Base-by-base conservation (phyloP, 257 asterid genomes). In the Petunia axillaris region DNA sequence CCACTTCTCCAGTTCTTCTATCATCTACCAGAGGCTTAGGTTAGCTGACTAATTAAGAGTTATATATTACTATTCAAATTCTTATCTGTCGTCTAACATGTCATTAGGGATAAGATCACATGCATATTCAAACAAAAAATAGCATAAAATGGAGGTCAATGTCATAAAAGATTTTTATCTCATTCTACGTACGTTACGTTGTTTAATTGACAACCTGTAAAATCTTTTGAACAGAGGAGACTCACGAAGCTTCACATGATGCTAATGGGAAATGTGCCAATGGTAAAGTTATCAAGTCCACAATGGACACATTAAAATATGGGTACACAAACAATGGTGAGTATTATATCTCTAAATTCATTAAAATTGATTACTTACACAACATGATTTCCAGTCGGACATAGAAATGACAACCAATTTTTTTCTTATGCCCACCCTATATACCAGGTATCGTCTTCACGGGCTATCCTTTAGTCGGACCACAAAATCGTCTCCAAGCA, bases 391-490 rank as follows among this genome's bases (percentile, higher is more conserved):
- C 40, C 15, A 1, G 5, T 5, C 4, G 11, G 38, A 39, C 35
- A 25, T 3, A 2, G 4, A 3, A 9, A 4, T 35, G 9, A 64
- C 8, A 7, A 64, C 15, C 37, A 16, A 39, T 14, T 63, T 10
- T 78, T 7, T 5, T 3, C 13, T 14, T 14, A 38, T 63, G 1
- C n/a, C 10, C 48, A 2, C 2, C 25, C 35, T 35, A 2, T 5
- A n/a, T 13, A 76, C 0, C 71, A 88, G 93, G 89, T 46, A 5
- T 75, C 52, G 1, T 85, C 0, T 92, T 89, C 62, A 86, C 84
- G 6, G 87, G 88, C 1, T 92, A 89, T 52, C 95, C 97, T 0
- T 78, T 90, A 6, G 48, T 88, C 0, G 95, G 97, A 54, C 85
- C 66, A 36, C 93, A 92, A 0, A 89, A 90, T 50, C 91, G 87